A percentile compares a stretch with the other conserved stretches of the same genome.
phyloP scores from a whole-genome alignment of 495 filamentous ascomycete genomes.

The Aspergillus biplanus region DNA sequence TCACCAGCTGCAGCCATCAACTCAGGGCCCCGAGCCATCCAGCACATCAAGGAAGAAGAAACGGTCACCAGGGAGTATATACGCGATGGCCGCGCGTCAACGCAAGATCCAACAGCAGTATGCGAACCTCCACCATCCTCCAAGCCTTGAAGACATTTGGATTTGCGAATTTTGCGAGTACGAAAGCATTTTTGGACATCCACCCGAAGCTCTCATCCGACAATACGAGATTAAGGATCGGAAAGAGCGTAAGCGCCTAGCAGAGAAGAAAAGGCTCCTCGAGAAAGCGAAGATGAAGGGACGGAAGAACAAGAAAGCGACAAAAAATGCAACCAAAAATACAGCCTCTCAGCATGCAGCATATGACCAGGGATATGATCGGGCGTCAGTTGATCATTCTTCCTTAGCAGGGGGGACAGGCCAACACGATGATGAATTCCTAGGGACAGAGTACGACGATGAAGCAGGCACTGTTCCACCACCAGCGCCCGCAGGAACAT shows the following conservation, averaged over 20 bases:
- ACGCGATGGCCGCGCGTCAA: constrained; percentile 65
- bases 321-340: constrained; percentile 66
- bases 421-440: constrained; percentile 56
- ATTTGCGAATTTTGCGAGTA: constrained; percentile 95
- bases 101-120: constrained; percentile 72
- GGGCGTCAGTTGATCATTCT: constrained; percentile 48
- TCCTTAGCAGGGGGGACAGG: constrained; percentile 45
- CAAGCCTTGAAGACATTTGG: constrained; percentile 78
- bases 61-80: constrained; percentile 59
- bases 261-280: constrained; percentile 80
- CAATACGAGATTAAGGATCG: constrained; percentile 95
- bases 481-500: constrained; percentile 37
- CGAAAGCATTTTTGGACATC: constrained; percentile 80
- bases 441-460: constrained; percentile 60
- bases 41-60: constrained; percentile 57
- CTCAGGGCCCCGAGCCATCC: constrained; percentile 29
- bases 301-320: constrained; percentile 76
- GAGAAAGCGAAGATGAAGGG: constrained; percentile 97
- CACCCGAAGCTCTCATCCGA: constrained; percentile 81
- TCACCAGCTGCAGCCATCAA: constrained; percentile 36
- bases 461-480: constrained; percentile 45
- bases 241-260: constrained; percentile 75
- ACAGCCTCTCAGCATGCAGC: constrained; percentile 36
- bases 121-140: constrained; percentile 75
- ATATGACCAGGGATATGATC: constrained; percentile 53